These are phyloP conservation scores for Takashimella koratensis DNA, from an alignment of 1,284 basidiomycete genomes.

Conservation along the genomic window DNA sequence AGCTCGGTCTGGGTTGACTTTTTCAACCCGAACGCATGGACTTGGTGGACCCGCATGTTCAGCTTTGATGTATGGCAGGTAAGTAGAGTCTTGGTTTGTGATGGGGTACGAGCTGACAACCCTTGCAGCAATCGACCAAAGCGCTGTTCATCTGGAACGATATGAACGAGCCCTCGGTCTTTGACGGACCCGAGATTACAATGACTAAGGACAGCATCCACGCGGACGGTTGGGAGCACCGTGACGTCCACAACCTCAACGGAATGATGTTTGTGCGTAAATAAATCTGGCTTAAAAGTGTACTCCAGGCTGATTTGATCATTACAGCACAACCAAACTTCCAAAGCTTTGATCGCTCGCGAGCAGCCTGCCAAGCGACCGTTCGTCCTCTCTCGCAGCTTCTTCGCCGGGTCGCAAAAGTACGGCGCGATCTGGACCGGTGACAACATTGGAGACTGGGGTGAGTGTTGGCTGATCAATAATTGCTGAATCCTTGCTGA, in stretches of 20 bases:
- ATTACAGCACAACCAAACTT: constrained; percentile 73
- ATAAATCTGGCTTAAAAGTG: no score
- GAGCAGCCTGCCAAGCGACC: constrained; percentile 73
- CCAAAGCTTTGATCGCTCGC: constrained; percentile 73
- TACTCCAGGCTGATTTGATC: no score
- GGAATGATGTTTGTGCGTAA: constrained; percentile 51
- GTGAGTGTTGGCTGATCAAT: constrained; percentile 16
- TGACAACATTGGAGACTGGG: constrained; percentile 96
- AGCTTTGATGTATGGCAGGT: constrained; percentile 57
- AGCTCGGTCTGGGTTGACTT: constrained; percentile 95
- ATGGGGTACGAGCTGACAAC: not conserved
- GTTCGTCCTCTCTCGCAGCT: constrained; percentile 91
- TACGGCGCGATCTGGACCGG: constrained; percentile 99
- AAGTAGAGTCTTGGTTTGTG: constrained; percentile 1
- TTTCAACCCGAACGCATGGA: constrained; percentile 86
- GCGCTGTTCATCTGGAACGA: constrained; percentile 95
- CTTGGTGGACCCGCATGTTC: constrained; percentile 87
- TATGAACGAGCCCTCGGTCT: constrained; percentile 99
- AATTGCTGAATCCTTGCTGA: not conserved
- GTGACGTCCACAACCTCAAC: constrained; percentile 65
- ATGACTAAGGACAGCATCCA: constrained; percentile 94
- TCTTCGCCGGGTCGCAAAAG: constrained; percentile 92
- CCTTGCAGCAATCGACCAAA: constrained; percentile 55
- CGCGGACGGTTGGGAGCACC: constrained; percentile 89
- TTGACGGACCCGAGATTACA: constrained; percentile 97